phyloP scores from a whole-genome alignment of 192 early-diverging fungal genomes.

The Gonapodya prolifera region DNA sequence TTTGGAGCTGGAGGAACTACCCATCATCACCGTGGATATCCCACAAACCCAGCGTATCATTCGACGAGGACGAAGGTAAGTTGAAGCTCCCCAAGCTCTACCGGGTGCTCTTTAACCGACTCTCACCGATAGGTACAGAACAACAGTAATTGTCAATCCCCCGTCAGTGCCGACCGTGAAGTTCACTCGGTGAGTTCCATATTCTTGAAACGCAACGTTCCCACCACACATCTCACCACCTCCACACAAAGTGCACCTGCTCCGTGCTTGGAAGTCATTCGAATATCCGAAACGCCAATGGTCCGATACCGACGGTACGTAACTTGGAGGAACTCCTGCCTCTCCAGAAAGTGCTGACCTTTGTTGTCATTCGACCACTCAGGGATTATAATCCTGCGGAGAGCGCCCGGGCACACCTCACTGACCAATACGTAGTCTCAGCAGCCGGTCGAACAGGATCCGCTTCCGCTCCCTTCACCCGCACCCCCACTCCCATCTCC shows the following conservation, averaged over 20 bases:
- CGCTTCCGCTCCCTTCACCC: background rate
- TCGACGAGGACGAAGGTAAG: too few species aligned
- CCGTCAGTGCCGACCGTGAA: background rate
- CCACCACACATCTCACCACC: background rate
- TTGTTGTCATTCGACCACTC: background rate
- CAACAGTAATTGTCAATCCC: background rate
- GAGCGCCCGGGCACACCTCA: background rate
- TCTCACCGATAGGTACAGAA: background rate
- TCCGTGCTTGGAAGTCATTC: background rate
- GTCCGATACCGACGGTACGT: background rate
- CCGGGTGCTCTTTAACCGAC: too few species aligned
- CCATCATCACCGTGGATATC: too few species aligned
- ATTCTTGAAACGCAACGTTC: background rate
- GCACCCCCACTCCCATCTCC: background rate
- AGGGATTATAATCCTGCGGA: background rate
- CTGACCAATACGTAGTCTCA: background rate
- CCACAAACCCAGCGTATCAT: too few species aligned
- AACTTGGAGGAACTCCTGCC: too few species aligned
- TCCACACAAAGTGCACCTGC: background rate
- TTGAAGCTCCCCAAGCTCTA: too few species aligned
- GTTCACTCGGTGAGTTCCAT: background rate
- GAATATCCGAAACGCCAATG: background rate
- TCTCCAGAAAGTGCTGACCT: background rate
- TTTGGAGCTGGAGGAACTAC: too few species aligned
- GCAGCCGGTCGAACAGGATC: background rate